Base-by-base conservation (phyloP, 2,329 filamentous ascomycete genomes). In the Dactylella cylindrospora region DNA sequence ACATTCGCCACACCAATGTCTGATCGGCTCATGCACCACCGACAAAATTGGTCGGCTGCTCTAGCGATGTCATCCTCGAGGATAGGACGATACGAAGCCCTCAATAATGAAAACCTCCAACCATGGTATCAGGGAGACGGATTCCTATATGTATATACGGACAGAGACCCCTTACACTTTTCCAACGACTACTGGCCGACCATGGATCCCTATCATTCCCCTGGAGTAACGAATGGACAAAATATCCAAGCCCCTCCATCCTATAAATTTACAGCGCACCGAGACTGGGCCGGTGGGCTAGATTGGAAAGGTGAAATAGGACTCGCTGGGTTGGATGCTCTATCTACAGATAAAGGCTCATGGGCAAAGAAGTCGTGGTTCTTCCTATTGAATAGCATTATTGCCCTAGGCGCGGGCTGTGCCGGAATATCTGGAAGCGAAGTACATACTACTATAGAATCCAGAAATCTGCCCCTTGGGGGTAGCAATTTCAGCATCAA, bases 91-190 rank as follows among this genome's bases (percentile, higher is more conserved):
- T 66, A 66, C 25, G 64, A 66, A 36, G 41, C 57, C n/a, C 52
- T 66, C 22, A 66, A 66, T 20, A 26, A 64, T 19, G 59, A 64
- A 55, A 64, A 64, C 25, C 19, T 55, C 3, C 40, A 36, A 17
- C 59, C 59, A 12, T 64, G 59, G 59, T 66, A 66, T 28, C 64
- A 64, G 29, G 64, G 64, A 20, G 64, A 66, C 17, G 64, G 64
- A 3, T 64, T 66, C 35, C n/a, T 66, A 26, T 62, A 66, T 12
- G 31, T 66, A 6, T 66, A 66, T 26, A 61, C 59, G 3, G 57
- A 64, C 29, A 66, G 52, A 28, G 64, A 66, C 29, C 55, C 51
- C 15, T 22, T 57, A 12, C 55, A 66, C 22, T 66, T 52, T 40
- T 52, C 59, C 6, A 52, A 66, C 31, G 57, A 64, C 23, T 66